phyloP scores from a whole-genome alignment of 2,329 filamentous ascomycete genomes.

The Penicillium crustosum region DNA sequence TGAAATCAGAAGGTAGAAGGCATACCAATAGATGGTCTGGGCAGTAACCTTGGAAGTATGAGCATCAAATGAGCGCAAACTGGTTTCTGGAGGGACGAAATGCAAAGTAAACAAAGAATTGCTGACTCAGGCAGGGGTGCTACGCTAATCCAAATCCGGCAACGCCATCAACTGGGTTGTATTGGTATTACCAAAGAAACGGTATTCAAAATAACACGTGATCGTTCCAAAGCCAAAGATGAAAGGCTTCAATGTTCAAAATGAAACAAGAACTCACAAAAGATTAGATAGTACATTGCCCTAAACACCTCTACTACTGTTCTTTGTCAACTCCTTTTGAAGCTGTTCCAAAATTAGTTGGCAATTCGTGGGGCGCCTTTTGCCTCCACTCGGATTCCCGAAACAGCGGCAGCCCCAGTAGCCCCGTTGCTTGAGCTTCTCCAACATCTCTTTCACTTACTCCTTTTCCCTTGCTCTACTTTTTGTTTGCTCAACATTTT shows the following conservation, averaged over 20 bases:
- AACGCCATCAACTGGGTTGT: conserved; percentile 9
- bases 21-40: conserved; percentile 9
- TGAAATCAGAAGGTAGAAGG: background rate
- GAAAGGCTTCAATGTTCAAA: background rate
- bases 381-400: conserved; percentile 17
- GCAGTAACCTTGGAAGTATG: conserved; percentile 1
- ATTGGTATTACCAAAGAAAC: conserved; percentile 7
- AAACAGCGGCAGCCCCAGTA: conserved; percentile 24
- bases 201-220: background rate
- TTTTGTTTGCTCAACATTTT: conserved; percentile 9
- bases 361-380: conserved; percentile 8
- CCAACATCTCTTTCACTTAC: conserved; percentile 23
- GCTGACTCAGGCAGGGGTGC: conserved; percentile 30
- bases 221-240: background rate
- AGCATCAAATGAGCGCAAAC: conserved; percentile 8
- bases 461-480: conserved; percentile 15
- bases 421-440: conserved; percentile 25
- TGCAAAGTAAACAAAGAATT: conserved; percentile 34
- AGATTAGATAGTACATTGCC: background rate
- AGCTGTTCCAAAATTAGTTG: background rate
- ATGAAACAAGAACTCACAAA: background rate
- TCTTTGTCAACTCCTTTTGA: background rate
- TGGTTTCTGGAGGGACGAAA: conserved; percentile 15
- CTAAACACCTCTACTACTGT: background rate
- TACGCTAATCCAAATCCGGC: conserved; percentile 10